phyloP scores from a whole-genome alignment of 495 filamentous ascomycete species.

The Xylona heveae region DNA sequence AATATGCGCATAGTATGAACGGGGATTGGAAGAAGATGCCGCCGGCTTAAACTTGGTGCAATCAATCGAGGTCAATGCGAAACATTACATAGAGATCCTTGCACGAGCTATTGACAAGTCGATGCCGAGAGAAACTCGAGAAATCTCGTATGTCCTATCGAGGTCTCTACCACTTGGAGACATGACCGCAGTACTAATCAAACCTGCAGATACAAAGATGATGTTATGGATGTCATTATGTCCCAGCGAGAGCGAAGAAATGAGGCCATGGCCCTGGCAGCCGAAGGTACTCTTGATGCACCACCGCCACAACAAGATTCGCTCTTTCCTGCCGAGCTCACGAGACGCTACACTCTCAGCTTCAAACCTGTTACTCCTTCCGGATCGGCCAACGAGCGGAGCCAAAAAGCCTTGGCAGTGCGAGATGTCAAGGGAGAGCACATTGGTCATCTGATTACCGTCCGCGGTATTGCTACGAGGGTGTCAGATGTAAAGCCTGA shows the following conservation, averaged over 20 bases:
- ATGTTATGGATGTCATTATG: constrained; percentile 92
- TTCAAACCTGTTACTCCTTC: constrained; percentile 76
- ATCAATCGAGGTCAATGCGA: constrained; percentile 75
- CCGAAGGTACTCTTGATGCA: constrained; percentile 30
- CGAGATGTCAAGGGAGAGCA: constrained; percentile 83
- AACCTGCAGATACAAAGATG: constrained; percentile 63
- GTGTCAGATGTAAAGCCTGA: constrained; percentile 96
- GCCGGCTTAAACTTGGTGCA: constrained; percentile 48
- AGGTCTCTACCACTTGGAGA: not conserved
- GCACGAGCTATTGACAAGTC: constrained; percentile 72
- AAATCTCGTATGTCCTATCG: constrained; percentile 40
- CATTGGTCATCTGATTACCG: constrained; percentile 78
- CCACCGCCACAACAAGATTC: too few relatives aligned
- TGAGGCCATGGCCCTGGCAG: constrained; percentile 41
- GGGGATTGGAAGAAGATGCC: constrained; percentile 35
- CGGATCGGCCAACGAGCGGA: constrained; percentile 36
- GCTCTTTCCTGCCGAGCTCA: constrained; percentile 78
- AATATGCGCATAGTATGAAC: constrained; percentile 39
- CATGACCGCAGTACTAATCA: constrained; percentile 3
- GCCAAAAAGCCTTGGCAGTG: constrained; percentile 68
- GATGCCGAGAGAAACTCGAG: constrained; percentile 58
- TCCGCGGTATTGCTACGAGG: constrained; percentile 83
- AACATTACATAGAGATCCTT: constrained; percentile 83
- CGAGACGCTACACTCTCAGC: constrained; percentile 80
- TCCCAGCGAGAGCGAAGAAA: constrained; percentile 77